Percentiles rank a stretch among this genome's conserved stretches.
These are phyloP conservation scores for Neoboletus magnificus DNA, from an alignment of 768 basidiomycete genomes.

Conservation along the genomic window DNA sequence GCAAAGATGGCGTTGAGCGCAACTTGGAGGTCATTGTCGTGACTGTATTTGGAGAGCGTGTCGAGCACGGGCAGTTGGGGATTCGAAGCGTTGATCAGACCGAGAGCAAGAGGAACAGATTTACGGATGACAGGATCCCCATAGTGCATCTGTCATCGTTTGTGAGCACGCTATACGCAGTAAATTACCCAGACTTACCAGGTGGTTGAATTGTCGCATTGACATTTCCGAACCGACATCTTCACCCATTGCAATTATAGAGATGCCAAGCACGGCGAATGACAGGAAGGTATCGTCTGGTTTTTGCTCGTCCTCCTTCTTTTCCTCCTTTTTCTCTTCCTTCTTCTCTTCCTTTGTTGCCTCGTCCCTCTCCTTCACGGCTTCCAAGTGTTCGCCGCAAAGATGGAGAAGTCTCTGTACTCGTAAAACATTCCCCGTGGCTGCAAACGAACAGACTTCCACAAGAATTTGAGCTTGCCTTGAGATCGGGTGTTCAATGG, in stretches of 20 bases:
- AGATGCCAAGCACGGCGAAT: slow-evolving; percentile 90
- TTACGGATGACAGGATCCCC: slow-evolving; percentile 92
- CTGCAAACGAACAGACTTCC: slow-evolving; percentile 91
- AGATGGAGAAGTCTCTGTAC: slow-evolving; percentile 90
- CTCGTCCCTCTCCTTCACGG: slow-evolving; percentile 36
- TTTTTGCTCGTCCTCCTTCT: slow-evolving; percentile 51
- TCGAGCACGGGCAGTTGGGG: slow-evolving; percentile 93
- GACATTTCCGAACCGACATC: slow-evolving; percentile 98
- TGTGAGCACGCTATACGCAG: slow-evolving; percentile 12
- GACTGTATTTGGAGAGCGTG: slow-evolving; percentile 97
- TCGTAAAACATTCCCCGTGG: slow-evolving; percentile 92
- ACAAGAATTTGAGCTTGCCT: slow-evolving; percentile 90
- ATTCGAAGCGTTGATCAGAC: slow-evolving; percentile 92
- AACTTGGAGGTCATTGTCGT: slow-evolving; percentile 96
- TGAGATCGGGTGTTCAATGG: slow-evolving; percentile 88
- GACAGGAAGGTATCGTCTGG: slow-evolving; percentile 83
- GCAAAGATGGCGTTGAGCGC: slow-evolving; percentile 97
- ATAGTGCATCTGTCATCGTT: slow-evolving; percentile 84
- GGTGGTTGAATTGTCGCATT: slow-evolving; percentile 94
- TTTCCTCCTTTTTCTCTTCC: slow-evolving; percentile 60
- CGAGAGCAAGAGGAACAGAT: slow-evolving; percentile 91
- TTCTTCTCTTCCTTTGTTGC: slow-evolving; percentile 38
- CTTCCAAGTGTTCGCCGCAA: slow-evolving; percentile 86
- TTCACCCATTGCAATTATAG: slow-evolving; percentile 96
- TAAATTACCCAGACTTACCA: slow-evolving; percentile 49